Conservation (phyloP, 2,329 filamentous ascomycete species). For the Sporothrix globosa region DNA sequence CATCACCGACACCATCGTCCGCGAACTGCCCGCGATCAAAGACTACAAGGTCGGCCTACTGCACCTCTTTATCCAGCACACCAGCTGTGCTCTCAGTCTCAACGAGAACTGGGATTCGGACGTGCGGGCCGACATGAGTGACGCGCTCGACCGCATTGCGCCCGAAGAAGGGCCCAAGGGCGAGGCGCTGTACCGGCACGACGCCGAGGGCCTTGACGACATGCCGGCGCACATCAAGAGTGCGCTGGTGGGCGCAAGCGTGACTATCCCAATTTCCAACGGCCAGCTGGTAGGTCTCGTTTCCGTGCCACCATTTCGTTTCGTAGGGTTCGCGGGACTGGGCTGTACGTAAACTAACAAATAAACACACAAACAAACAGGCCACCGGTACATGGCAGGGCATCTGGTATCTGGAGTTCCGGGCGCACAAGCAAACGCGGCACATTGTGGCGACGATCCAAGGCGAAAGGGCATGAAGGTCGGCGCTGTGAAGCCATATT, state of each 20-base stretch:
- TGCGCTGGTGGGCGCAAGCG: conserved; percentile 82
- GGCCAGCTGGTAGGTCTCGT: conserved; percentile 65
- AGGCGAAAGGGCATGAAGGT: conserved; percentile 64
- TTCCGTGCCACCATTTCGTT: neutral
- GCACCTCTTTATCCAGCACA: conserved; percentile 94
- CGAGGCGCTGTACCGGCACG: conserved; percentile 78
- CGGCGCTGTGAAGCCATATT: neutral
- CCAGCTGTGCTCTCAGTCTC: conserved; percentile 82
- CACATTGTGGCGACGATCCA: conserved; percentile 92
- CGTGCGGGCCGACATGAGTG: conserved; percentile 91
- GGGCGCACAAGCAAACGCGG: conserved; percentile 72
- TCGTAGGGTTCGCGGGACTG: too few species aligned
- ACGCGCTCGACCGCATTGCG: conserved; percentile 87
- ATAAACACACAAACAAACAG: conserved; percentile 40
- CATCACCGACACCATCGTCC: conserved; percentile 74
- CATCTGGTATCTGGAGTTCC: conserved; percentile 94
- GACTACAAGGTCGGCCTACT: conserved; percentile 84
- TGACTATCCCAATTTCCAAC: conserved; percentile 88
- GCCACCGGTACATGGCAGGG: conserved; percentile 77
- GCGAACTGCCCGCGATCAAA: conserved; percentile 75
- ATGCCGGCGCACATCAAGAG: conserved; percentile 99
- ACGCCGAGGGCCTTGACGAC: conserved; percentile 83
- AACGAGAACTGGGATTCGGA: conserved; percentile 91
- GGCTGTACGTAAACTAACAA: neutral
- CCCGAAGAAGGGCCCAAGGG: conserved; percentile 75